Base-by-base conservation (phyloP, 1,284 basidiomycete species). In the Irpex sp. region DNA sequence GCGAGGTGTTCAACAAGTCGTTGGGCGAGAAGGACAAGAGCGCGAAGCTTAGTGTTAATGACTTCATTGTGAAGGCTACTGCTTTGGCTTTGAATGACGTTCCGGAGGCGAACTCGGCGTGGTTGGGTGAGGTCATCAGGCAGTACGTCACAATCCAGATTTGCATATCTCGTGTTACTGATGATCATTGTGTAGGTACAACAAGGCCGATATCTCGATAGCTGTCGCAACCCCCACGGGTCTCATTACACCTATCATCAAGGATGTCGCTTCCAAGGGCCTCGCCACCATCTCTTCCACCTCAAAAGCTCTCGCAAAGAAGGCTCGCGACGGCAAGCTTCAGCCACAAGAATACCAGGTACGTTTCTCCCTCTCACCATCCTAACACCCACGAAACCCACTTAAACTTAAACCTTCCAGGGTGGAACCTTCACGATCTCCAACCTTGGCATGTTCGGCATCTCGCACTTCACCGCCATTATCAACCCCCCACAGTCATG, bases 391-490 rank as follows among this genome's bases (percentile, higher is more conserved):
- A 2, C 26, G 3, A 26, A 4, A 26, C 26, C 4, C 3, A 26
- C 3, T 26, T 26, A 3, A 39, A 39, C 15, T 8, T 15, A 39
- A 9, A 1, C 37, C 1, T 43, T 43, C 39, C 15, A 95, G 90
- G 97, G 97, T 67, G 97, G 97, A 61, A 93, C 95, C 9, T 99
- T 99, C 82, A 99, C 97, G 61, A 95, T 99, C 76, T 99, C 97
- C 68, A 99, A 99, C 81, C 85, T 99, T 69, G 97, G 97, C 79
- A 99, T 99, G 97, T 97, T 86, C 74, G 97, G 94, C 69, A 86
- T 97, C 71, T 87, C 88, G 63, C 89, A 97, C 79, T 99, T 99
- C 78, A 98, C 96, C 19, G 97, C 97, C 58, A 99, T 99, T 81
- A 98, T 99, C 86, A 99, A 99, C 85, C 88, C 93, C 17, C 97